Conservation (phyloP, 2,329 filamentous ascomycete species). For the Fusarium sp. region DNA sequence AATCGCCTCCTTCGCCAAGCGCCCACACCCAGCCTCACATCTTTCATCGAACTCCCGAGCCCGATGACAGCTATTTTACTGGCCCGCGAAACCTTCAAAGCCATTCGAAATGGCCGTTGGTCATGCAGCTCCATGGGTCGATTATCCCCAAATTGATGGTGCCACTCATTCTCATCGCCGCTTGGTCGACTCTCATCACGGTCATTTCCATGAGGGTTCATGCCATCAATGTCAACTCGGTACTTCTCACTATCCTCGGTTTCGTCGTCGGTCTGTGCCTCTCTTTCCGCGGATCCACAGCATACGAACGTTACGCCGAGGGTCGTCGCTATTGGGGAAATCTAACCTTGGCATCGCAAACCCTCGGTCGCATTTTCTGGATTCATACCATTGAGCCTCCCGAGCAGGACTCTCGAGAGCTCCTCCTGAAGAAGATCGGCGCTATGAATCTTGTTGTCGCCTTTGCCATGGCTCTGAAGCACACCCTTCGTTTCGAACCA, state of each 20-base stretch:
- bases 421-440: conserved; percentile 77
- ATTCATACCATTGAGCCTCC: conserved; percentile 75
- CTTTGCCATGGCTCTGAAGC: conserved; percentile 81
- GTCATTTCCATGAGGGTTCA: conserved; percentile 63
- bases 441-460: conserved; percentile 83
- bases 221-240: conserved; percentile 51
- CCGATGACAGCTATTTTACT: conserved; percentile 70
- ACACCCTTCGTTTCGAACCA: conserved; percentile 86
- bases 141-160: conserved; percentile 80
- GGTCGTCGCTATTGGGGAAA: conserved; percentile 73
- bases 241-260: conserved; percentile 79
- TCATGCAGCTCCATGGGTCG: conserved; percentile 80
- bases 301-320: conserved; percentile 79
- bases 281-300: conserved; percentile 80
- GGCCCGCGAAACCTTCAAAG: conserved; percentile 76
- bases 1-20: conserved; percentile 39
- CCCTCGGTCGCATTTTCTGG: conserved; percentile 85
- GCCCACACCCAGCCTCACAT: conserved; percentile 34
- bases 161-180: conserved; percentile 71
- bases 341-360: conserved; percentile 70
- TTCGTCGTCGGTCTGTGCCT: conserved; percentile 83
- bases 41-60: conserved; percentile 47
- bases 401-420: conserved; percentile 67
- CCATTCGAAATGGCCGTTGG: conserved; percentile 82
- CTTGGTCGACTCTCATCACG: conserved; percentile 76